These are phyloP conservation scores for Saxophila tyrrhenica DNA, from an alignment of 495 filamentous ascomycete species.

Conservation along the genomic window DNA sequence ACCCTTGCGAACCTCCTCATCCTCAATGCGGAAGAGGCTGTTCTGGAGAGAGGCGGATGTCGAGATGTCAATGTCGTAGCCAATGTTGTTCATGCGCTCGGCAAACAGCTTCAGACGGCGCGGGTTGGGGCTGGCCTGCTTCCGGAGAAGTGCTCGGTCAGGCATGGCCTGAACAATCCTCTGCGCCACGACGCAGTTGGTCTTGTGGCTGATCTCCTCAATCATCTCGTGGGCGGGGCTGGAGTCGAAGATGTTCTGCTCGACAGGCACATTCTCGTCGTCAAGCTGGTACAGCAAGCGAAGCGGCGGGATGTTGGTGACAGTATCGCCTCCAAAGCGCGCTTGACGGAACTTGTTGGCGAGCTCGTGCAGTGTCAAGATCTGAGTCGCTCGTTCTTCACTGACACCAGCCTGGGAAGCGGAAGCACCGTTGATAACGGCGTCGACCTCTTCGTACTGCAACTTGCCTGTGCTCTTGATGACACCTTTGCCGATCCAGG, in stretches of 20 bases:
- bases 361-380: slow-evolving; percentile 63
- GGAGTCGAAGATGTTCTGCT: slow-evolving; percentile 90
- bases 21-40: slow-evolving; percentile 82
- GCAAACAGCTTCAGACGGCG: slow-evolving; percentile 82
- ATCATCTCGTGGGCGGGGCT: slow-evolving; percentile 83
- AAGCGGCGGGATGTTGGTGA: slow-evolving; percentile 64
- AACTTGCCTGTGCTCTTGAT: slow-evolving; percentile 83
- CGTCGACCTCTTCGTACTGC: slow-evolving; percentile 72
- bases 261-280: slow-evolving; percentile 93
- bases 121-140: slow-evolving; percentile 72
- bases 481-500: slow-evolving; percentile 88
- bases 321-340: slow-evolving; percentile 63
- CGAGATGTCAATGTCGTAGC: slow-evolving; percentile 74
- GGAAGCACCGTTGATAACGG: slow-evolving; percentile 47
- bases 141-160: slow-evolving; percentile 84
- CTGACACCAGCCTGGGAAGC: slow-evolving; percentile 39
- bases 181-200: slow-evolving; percentile 78
- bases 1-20: slow-evolving; percentile 80
- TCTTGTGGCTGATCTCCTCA: slow-evolving; percentile 86
- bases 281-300: slow-evolving; percentile 89
- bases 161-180: slow-evolving; percentile 68
- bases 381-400: slow-evolving; percentile 53
- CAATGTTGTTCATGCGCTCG: slow-evolving; percentile 84
- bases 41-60: slow-evolving; percentile 86
- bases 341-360: slow-evolving; percentile 80